phyloP scores from a whole-genome alignment of 257 asterid genomes.

The Nicotiana paniculata region DNA sequence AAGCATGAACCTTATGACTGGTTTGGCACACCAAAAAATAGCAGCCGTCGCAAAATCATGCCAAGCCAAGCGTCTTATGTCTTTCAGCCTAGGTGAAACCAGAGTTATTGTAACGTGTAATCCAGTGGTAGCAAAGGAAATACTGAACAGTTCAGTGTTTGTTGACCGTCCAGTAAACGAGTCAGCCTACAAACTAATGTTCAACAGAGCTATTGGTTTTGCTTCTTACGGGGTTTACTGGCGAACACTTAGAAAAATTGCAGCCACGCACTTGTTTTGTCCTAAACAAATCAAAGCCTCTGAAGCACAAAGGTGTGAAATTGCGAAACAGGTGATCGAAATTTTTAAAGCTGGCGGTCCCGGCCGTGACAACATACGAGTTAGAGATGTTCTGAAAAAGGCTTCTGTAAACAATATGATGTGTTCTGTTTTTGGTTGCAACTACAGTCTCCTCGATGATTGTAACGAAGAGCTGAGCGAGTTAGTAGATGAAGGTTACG shows the following conservation, averaged over 20 bases:
- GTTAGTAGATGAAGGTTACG: constrained; percentile 61
- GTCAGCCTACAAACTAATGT: constrained; percentile 54
- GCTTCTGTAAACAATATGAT: constrained; percentile 49
- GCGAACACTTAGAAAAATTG: constrained; percentile 61
- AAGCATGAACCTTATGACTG: constrained; percentile 39
- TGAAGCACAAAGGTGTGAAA: constrained; percentile 15
- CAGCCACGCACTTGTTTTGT: constrained; percentile 54
- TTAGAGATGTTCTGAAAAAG: constrained; percentile 31
- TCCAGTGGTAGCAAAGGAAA: constrained; percentile 41
- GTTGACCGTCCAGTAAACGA: constrained; percentile 67
- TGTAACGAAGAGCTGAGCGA: constrained; percentile 27
- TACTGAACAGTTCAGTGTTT: constrained; percentile 37
- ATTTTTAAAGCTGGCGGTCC: neutral
- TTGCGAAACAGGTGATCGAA: constrained; percentile 13
- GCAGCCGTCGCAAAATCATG: constrained; percentile 25
- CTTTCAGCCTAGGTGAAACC: constrained; percentile 62
- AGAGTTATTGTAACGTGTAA: constrained; percentile 53
- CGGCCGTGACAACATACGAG: neutral
- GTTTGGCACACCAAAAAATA: constrained; percentile 51
- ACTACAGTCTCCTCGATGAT: constrained; percentile 21
- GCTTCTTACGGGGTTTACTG: constrained; percentile 68
- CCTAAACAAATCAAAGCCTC: constrained; percentile 46
- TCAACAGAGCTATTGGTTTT: constrained; percentile 66
- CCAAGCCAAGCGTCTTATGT: constrained; percentile 52
- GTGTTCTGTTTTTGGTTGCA: constrained; percentile 53